Evolutionary conservation across 2,329 filamentous ascomycete genomes (phyloP).

Genomic region (Neoscytalidium dimidiatum): DNA sequence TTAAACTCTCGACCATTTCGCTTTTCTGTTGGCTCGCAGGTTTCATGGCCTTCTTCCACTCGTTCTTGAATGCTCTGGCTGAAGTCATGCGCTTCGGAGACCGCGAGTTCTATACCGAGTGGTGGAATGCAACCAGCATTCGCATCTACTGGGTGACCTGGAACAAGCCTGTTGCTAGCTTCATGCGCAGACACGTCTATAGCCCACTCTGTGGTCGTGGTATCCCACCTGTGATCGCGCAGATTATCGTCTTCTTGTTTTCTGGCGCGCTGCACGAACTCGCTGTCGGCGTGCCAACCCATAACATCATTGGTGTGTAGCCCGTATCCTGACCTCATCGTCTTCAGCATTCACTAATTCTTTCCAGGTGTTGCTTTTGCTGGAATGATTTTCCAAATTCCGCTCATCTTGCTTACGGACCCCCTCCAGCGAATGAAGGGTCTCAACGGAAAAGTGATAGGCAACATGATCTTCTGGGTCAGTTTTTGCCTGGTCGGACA

Average conservation of each 20-base stretch:
- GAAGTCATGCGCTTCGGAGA: constrained; percentile 91
- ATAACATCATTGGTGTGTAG: constrained; percentile 76
- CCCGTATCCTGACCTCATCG: background rate
- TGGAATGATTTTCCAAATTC: constrained; percentile 92
- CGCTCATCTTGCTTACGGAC: constrained; percentile 79
- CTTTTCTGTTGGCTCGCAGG: constrained; percentile 96
- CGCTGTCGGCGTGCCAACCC: constrained; percentile 89
- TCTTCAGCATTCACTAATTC: constrained; percentile 21
- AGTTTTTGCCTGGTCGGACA: constrained; percentile 95
- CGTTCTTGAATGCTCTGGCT: constrained; percentile 84
- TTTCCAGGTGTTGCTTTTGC: constrained; percentile 80
- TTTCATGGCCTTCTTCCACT: constrained; percentile 96
- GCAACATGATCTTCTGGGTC: constrained; percentile 95
- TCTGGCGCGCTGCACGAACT: constrained; percentile 90
- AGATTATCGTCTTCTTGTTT: constrained; percentile 80
- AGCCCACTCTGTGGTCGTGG: constrained; percentile 83
- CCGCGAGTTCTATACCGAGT: constrained; percentile 92
- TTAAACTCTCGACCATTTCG: constrained; percentile 95
- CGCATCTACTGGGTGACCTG: constrained; percentile 92
- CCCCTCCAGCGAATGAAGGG: constrained; percentile 78
- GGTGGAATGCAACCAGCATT: constrained; percentile 86
- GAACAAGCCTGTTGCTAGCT: constrained; percentile 97
- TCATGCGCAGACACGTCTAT: constrained; percentile 94
- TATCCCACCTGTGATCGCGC: constrained; percentile 70
- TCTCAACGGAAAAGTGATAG: constrained; percentile 74